Evolutionary conservation across 2,329 filamentous ascomycete species (phyloP).

Genomic region (Exophiala calicioides): DNA sequence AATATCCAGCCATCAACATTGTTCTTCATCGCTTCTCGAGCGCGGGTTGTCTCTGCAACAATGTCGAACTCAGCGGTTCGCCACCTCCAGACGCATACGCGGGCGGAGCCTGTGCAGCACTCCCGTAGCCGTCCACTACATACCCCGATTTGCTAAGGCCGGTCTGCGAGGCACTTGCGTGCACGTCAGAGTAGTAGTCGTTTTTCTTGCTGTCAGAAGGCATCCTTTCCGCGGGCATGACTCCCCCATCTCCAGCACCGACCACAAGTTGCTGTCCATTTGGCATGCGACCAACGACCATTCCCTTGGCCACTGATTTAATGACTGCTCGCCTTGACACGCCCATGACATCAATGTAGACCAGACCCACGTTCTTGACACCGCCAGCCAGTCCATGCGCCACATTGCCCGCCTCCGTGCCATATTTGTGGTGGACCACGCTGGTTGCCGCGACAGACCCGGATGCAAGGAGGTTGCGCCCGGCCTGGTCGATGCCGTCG

Average conservation of each 20-base stretch:
- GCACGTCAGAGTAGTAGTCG: constrained; percentile 16
- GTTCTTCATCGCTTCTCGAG: constrained; percentile 27
- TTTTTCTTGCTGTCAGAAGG: constrained; percentile 20
- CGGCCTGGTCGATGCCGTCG: constrained; percentile 88
- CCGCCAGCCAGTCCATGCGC: constrained; percentile 76
- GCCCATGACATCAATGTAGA: constrained; percentile 95
- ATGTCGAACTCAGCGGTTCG: constrained; percentile 33
- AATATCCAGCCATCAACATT: neutral
- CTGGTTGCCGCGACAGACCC: constrained; percentile 77
- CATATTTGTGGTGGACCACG: constrained; percentile 87
- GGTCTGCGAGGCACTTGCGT: constrained; percentile 17
- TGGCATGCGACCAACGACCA: constrained; percentile 61
- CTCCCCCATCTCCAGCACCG: constrained; percentile 48
- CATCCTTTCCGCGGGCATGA: constrained; percentile 33
- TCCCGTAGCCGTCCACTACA: constrained; percentile 28
- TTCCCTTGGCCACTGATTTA: constrained; percentile 94
- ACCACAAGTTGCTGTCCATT: constrained; percentile 52
- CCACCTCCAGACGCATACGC: constrained; percentile 31
- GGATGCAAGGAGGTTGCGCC: constrained; percentile 72
- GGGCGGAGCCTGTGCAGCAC: constrained; percentile 26
- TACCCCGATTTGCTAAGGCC: constrained; percentile 21
- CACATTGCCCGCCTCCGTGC: constrained; percentile 77
- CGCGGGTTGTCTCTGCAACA: constrained; percentile 30
- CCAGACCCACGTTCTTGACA: constrained; percentile 92
- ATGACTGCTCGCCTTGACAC: constrained; percentile 86